Conservation (phyloP, 1,284 basidiomycete species). For the Leccinum subrobustum region DNA sequence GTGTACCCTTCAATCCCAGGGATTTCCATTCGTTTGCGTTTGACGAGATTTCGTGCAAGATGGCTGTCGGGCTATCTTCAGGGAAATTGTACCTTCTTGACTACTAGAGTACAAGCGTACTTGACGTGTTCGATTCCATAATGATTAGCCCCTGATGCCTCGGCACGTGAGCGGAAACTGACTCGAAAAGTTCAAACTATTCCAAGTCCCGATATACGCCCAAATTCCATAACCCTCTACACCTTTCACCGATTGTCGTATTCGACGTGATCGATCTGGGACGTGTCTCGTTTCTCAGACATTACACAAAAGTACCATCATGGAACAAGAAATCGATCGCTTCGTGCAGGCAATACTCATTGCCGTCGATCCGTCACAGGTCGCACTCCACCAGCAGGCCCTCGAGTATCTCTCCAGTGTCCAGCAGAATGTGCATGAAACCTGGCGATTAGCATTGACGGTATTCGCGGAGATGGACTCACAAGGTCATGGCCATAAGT, state of each 20-base stretch:
- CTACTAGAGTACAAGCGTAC: conserved; percentile 4
- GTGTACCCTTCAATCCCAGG: conserved; percentile 22
- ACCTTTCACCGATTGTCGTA: conserved; percentile 2
- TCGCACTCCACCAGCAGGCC: conserved; percentile 72
- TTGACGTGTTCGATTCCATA: neutral
- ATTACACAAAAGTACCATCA: conserved; percentile 26
- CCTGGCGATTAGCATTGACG: conserved; percentile 77
- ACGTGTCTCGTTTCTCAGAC: conserved; percentile 14
- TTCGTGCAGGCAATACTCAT: conserved; percentile 82
- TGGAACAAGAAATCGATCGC: conserved; percentile 75
- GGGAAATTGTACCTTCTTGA: conserved; percentile 27
- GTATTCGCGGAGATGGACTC: conserved; percentile 66
- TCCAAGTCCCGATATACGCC: conserved; percentile 3
- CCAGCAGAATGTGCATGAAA: conserved; percentile 71
- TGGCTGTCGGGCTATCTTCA: conserved; percentile 20
- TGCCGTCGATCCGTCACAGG: conserved; percentile 77
- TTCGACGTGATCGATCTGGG: conserved; percentile 15
- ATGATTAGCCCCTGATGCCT: conserved; percentile 21
- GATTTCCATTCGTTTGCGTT: conserved; percentile 26
- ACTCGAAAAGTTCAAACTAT: conserved; percentile 12
- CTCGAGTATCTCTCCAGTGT: conserved; percentile 77
- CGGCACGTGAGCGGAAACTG: conserved; percentile 29
- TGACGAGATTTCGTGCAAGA: conserved; percentile 28
- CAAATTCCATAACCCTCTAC: neutral
- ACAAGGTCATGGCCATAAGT: conserved; percentile 55